phyloP scores from a whole-genome alignment of 352 stramenopile genomes.

The Globisporangium sylvaticum region DNA sequence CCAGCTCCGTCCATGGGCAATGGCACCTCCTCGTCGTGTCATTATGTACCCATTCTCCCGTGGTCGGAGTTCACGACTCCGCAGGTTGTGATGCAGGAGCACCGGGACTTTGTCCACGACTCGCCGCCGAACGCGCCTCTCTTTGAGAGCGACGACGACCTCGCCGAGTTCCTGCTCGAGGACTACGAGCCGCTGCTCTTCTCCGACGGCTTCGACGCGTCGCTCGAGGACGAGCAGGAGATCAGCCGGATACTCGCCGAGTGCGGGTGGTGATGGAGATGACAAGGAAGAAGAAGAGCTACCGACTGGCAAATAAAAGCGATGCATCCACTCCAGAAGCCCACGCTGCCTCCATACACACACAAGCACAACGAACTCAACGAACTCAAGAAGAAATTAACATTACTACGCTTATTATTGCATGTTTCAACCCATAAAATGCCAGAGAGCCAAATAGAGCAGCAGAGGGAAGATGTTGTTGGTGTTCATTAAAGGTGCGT shows the following conservation, averaged over 20 bases:
- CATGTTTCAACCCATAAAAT: too few relatives aligned
- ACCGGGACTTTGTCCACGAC: constrained; percentile 15
- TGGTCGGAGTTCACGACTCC: constrained; percentile 14
- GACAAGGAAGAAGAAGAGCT: too few relatives aligned
- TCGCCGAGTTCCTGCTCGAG: constrained; percentile 18
- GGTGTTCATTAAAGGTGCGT: too few relatives aligned
- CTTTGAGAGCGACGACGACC: constrained; percentile 17
- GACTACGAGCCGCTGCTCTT: constrained; percentile 22
- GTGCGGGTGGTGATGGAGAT: constrained; percentile 14
- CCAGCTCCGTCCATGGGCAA: neutral
- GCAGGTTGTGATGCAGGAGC: constrained; percentile 19
- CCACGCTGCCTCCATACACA: too few relatives aligned
- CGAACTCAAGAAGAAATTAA: too few relatives aligned
- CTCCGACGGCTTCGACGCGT: constrained; percentile 8
- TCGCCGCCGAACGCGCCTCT: constrained; percentile 6
- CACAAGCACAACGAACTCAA: too few relatives aligned
- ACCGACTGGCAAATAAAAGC: too few relatives aligned
- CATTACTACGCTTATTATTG: too few relatives aligned
- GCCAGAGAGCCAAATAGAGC: too few relatives aligned
- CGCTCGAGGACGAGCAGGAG: constrained; percentile 19
- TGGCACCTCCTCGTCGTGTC: neutral
- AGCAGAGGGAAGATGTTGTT: too few relatives aligned
- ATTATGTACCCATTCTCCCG: constrained; percentile 14
- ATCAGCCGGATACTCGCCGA: constrained; percentile 21
- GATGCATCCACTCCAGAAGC: too few relatives aligned